Percentiles rank a stretch among this genome's conserved stretches.
Conservation (phyloP, 2,329 filamentous ascomycete genomes). For the Penicillium brevicompactum region DNA sequence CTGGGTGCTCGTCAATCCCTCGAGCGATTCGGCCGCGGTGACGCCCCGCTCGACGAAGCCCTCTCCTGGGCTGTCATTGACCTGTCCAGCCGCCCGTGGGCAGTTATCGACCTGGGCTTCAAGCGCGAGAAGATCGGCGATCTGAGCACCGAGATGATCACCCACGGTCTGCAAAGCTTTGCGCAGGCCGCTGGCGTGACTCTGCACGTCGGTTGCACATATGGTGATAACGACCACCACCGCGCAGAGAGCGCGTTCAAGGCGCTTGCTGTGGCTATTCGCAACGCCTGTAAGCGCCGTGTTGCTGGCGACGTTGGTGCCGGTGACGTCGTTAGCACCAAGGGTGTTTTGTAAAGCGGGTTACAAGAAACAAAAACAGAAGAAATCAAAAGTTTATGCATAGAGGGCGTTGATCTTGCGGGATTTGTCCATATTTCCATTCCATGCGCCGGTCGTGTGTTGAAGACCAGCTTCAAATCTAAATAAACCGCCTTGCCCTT, state of each 20-base stretch:
- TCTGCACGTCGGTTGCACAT: slow-evolving; percentile 90
- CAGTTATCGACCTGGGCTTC: slow-evolving; percentile 80
- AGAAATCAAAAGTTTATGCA: background rate
- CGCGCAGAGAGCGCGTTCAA: slow-evolving; percentile 96
- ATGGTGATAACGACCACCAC: slow-evolving; percentile 94
- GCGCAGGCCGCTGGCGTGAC: slow-evolving; percentile 87
- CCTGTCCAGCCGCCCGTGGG: slow-evolving; percentile 86
- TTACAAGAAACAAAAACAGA: background rate
- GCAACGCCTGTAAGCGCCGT: slow-evolving; percentile 71
- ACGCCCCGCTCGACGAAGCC: slow-evolving; percentile 92
- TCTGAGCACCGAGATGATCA: slow-evolving; percentile 93
- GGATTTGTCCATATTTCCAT: background rate
- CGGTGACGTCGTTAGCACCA: slow-evolving; percentile 93
- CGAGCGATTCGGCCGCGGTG: slow-evolving; percentile 87
- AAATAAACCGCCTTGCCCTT: background rate
- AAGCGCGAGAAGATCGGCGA: slow-evolving; percentile 92
- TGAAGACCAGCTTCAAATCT: background rate
- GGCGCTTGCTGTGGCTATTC: slow-evolving; percentile 84
- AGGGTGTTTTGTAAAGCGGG: slow-evolving; percentile 72
- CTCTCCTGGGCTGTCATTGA: slow-evolving; percentile 92
- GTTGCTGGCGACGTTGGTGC: slow-evolving; percentile 80
- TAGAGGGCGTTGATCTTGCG: background rate
- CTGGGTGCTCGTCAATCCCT: slow-evolving; percentile 78
- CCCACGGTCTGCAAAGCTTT: slow-evolving; percentile 93
- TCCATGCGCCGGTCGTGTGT: background rate